phyloP scores from a whole-genome alignment of 495 filamentous ascomycete genomes.

The Daldinia bambusicola region DNA sequence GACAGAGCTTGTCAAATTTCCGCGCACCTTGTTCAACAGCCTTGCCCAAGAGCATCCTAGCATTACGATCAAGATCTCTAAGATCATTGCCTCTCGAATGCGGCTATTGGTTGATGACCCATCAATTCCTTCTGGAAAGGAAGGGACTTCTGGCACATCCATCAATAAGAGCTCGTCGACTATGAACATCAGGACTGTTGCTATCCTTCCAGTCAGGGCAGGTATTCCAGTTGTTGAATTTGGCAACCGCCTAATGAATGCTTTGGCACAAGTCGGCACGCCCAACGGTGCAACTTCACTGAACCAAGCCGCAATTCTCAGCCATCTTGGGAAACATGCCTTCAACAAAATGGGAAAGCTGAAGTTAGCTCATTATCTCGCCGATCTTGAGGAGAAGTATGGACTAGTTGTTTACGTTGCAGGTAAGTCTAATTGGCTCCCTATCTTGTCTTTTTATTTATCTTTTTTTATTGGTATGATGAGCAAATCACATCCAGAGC shows the following conservation, averaged over 20 bases:
- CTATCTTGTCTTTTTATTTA: slow-evolving; percentile 21
- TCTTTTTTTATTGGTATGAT: slow-evolving; percentile 48
- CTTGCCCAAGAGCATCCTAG: slow-evolving; percentile 95
- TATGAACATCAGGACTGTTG: slow-evolving; percentile 90
- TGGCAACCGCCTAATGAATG: slow-evolving; percentile 85
- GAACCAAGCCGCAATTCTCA: slow-evolving; percentile 92
- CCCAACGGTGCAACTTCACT: slow-evolving; percentile 90
- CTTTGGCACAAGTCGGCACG: slow-evolving; percentile 86
- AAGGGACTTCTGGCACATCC: slow-evolving; percentile 64
- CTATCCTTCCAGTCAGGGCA: slow-evolving; percentile 87
- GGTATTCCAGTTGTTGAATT: slow-evolving; percentile 97
- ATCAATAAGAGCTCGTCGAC: slow-evolving; percentile 79
- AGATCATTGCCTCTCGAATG: slow-evolving; percentile 97
- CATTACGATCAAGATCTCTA: slow-evolving; percentile 98
- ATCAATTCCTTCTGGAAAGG: slow-evolving; percentile 58
- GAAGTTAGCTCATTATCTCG: slow-evolving; percentile 94
- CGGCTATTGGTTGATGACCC: slow-evolving; percentile 84
- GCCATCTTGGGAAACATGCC: slow-evolving; percentile 92
- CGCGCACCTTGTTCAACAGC: slow-evolving; percentile 96
- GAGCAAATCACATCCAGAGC: slow-evolving; percentile 55
- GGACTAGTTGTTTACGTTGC: slow-evolving; percentile 95
- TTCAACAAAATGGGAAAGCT: slow-evolving; percentile 98
- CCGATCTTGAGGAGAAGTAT: slow-evolving; percentile 96
- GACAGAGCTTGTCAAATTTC: slow-evolving; percentile 95
- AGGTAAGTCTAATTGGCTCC: slow-evolving; percentile 58